Evolutionary conservation across 2,329 filamentous ascomycete species (phyloP).

Genomic region (Camillea tinctor): DNA sequence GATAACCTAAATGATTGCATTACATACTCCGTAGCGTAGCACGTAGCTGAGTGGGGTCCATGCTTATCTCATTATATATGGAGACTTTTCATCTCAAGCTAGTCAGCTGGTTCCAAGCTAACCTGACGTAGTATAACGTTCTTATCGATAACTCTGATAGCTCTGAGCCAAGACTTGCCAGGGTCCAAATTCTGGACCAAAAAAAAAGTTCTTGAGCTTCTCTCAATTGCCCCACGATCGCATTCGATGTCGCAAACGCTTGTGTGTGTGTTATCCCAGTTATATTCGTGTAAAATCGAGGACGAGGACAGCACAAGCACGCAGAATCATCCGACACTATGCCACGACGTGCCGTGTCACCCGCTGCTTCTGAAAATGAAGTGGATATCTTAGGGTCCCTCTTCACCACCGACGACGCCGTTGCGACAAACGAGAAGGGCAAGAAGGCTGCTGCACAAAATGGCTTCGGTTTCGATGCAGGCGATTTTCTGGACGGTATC

Average conservation of each 20-base stretch:
- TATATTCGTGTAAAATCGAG: not conserved
- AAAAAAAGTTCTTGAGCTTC: not conserved
- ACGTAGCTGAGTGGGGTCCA: too few relatives aligned
- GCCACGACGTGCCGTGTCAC: slow-evolving; percentile 73
- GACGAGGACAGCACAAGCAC: not conserved
- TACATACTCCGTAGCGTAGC: not conserved
- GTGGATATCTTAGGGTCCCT: slow-evolving; percentile 84
- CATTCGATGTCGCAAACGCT: too few relatives aligned
- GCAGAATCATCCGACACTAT: slow-evolving; percentile 44
- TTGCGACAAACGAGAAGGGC: slow-evolving; percentile 45
- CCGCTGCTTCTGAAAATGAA: slow-evolving; percentile 82
- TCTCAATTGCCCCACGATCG: slow-evolving; percentile 6
- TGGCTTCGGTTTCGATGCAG: slow-evolving; percentile 54
- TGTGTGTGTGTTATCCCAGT: too few relatives aligned
- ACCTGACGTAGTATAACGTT: not conserved
- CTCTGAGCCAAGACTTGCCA: too few relatives aligned
- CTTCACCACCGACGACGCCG: slow-evolving; percentile 55
- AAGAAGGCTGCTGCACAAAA: slow-evolving; percentile 37
- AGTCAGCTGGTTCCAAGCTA: too few relatives aligned
- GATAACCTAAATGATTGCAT: not conserved
- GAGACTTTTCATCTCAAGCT: too few relatives aligned
- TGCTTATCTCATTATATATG: not conserved
- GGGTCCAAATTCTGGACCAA: slow-evolving; percentile 2
- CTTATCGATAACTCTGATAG: slow-evolving; percentile 12
- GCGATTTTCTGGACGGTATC: slow-evolving; percentile 58